Base-by-base conservation (phyloP, 805 yeast species). In the Debaryomyces castellii region DNA sequence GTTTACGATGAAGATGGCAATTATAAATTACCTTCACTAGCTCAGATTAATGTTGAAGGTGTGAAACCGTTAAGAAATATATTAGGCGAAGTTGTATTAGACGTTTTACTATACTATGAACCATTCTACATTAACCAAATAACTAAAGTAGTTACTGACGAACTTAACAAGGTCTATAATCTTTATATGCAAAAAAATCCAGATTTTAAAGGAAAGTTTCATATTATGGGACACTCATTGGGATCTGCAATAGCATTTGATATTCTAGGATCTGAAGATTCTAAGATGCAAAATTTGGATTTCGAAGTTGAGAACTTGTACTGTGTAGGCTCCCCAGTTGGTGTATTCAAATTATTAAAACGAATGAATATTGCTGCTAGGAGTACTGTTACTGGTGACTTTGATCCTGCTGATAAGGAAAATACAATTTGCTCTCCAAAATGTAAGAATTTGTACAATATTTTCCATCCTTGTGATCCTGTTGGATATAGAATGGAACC, bases 401-500 rank as follows among this genome's bases (percentile, higher is more conserved):
- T 57, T 45, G 52, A 62, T 43, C 64, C 67, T 0, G 40, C 48
- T 24, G 51, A 47, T n/a, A 38, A 25, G 24, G 17, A 43, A 5
- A 30, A 67, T 40, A 40, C 22, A 1, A 52, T 49, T 35, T 63
- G 69, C 7, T 63, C 77, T 3, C 89, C 94, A 3, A 76, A 74
- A 25, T 83, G 86, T 51, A 66, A 72, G 2, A 86, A 87, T 55
- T 63, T 87, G 36, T 94, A 86, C 67, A 92, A 92, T 59, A 67
- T 94, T 5, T 89, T 87, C 67, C 96, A 92, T 54, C 88, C 92
- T 0, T 85, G 95, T 52, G 99, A 92, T 59, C 96, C 97, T 0
- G 84, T 94, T 34, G 91, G 92, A 0, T 89, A 91, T 57, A 72
- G 98, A 45, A 66, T 91, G 47, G 99, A 92, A 63, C 99, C 99